Evolutionary conservation across 2,329 filamentous ascomycete species (phyloP).

Genomic region (Epicoccum nigrum): DNA sequence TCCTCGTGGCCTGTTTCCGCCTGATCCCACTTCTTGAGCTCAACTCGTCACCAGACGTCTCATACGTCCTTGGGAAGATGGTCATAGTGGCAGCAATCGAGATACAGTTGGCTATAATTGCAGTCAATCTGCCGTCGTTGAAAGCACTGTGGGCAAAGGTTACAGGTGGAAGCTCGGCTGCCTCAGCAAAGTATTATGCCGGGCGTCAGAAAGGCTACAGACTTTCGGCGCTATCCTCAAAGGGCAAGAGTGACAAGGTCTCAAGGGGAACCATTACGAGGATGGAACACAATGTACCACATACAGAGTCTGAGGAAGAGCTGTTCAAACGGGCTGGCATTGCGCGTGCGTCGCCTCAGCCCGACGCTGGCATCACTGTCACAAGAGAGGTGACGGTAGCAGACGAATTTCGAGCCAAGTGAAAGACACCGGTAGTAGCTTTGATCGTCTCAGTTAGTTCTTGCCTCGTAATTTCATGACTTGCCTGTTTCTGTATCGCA

Average conservation of each 20-base stretch:
- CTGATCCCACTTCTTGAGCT: constrained; percentile 31
- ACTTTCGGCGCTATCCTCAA: neutral
- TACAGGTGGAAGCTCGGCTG: constrained; percentile 8
- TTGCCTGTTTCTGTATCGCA: neutral
- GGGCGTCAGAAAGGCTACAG: constrained; percentile 10
- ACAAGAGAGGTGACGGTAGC: constrained; percentile 4
- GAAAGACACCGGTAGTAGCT: neutral
- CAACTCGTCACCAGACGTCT: constrained; percentile 30
- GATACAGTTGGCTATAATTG: constrained; percentile 41
- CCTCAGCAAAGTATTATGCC: neutral
- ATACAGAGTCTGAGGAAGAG: constrained; percentile 25
- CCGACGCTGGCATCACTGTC: neutral
- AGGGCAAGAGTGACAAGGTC: constrained; percentile 5
- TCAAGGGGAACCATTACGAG: constrained; percentile 20
- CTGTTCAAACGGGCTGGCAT: constrained; percentile 13
- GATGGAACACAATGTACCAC: constrained; percentile 13
- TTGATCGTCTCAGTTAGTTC: neutral
- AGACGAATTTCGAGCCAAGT: neutral
- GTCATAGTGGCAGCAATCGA: constrained; percentile 42
- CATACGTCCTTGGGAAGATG: constrained; percentile 41
- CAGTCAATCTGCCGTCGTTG: constrained; percentile 42
- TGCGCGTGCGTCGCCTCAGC: neutral
- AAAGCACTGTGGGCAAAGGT: constrained; percentile 39
- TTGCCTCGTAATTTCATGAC: neutral
- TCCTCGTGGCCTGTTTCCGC: constrained; percentile 29